Evolutionary conservation across 2,329 filamentous ascomycete species (phyloP), one percentile per base, ranked within the genome.

Genomic region (Aspergillus aculeatinus): DNA sequence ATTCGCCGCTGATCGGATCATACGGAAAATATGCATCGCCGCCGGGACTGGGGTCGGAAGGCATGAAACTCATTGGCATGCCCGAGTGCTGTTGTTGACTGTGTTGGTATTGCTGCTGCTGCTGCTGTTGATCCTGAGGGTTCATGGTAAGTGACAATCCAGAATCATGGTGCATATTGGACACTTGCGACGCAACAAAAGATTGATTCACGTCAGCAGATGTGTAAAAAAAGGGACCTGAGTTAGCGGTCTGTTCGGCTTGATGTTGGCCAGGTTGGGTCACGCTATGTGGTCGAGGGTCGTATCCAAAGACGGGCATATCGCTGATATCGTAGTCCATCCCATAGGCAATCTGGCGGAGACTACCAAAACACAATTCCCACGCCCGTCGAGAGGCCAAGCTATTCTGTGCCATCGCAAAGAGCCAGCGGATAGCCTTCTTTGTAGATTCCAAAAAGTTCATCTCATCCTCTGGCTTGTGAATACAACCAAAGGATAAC

Each of bases 381-480:
- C 77, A 80, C 11, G 77, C 77, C 50, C 77, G 75, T 55, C 70
- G 65, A 5, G 78, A 77, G 9, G 76, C 74, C 27, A 74, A 63
- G 56, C 74, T 75, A 23, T 72, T 71, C 51, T 76, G 68, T 3
- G 76, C 72, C 69, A 80, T 75, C 31, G 73, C 67, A 55, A 75
- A 73, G 12, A 81, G 72, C 79, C 79, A 81, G 33, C 74, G 70
- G 21, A 77, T 69, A 9, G 72, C 74, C 60, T 80, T 80, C 59
- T 80, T 80, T 11, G 75, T 62, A 1, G 73, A 61, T 1, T 62
- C 51, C 5, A 81, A 60, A n/a, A 77, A 74, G 9, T 66, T 65
- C 5, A 66, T 65, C 51, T 78, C 77, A 29, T 76, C 70, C 12
- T 75, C 70, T 5, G 79, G 78, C 65, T 75, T 74, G 62, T 80